Conservation (phyloP, 768 basidiomycete species). For the Termitomyces sp. region DNA sequence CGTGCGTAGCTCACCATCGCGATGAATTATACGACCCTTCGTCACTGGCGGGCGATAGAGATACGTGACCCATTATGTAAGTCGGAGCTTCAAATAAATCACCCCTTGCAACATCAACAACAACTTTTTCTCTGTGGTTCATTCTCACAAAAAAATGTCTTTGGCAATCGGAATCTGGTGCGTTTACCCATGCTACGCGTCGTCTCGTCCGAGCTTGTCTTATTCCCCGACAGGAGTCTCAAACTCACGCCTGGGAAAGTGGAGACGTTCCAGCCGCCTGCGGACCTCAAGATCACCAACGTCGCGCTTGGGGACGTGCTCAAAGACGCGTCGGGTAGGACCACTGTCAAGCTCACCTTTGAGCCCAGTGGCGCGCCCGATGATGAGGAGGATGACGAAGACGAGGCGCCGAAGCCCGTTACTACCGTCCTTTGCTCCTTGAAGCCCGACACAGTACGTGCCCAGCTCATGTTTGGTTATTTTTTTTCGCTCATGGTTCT, state of each 20-base stretch:
- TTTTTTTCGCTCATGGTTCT: neutral
- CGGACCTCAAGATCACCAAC: constrained; percentile 77
- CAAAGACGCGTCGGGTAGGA: constrained; percentile 50
- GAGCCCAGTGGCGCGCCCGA: constrained; percentile 27
- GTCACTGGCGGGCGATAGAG: neutral
- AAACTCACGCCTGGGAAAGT: constrained; percentile 52
- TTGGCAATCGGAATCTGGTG: constrained; percentile 66
- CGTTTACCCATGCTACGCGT: constrained; percentile 23
- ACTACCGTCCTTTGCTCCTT: constrained; percentile 72
- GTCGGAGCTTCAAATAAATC: constrained; percentile 44
- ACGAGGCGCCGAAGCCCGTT: constrained; percentile 23
- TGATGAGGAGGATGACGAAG: constrained; percentile 31
- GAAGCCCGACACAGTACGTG: constrained; percentile 71
- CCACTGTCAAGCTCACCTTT: constrained; percentile 65
- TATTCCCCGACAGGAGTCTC: constrained; percentile 45
- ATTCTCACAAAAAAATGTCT: constrained; percentile 33
- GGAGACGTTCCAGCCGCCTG: constrained; percentile 50
- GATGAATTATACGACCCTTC: neutral
- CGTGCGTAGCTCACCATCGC: constrained; percentile 42
- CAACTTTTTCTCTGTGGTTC: too few species aligned
- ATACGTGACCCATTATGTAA: constrained; percentile 10
- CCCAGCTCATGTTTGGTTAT: neutral
- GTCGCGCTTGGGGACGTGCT: constrained; percentile 74
- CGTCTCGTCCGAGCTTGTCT: neutral
- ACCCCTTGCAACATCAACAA: neutral